These are phyloP conservation scores for Protostelium mycophagum DNA, from an alignment of 78 protist species.

Conservation along the genomic window DNA sequence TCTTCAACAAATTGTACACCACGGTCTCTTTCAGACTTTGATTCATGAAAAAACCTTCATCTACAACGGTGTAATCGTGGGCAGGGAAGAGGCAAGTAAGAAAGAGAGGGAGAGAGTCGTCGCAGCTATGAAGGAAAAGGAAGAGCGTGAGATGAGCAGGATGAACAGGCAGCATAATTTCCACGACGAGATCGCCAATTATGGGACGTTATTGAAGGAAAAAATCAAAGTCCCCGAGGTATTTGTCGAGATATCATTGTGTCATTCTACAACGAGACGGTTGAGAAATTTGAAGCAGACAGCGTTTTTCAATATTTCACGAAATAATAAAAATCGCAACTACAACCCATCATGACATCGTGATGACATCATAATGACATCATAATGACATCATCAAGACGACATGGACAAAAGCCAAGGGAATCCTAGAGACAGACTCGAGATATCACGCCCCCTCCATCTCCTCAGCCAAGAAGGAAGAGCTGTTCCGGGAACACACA, in stretches of 20 bases:
- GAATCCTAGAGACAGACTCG: neutral
- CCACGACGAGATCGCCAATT: neutral
- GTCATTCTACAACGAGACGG: too few species aligned
- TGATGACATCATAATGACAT: too few species aligned
- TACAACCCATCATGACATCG: too few species aligned
- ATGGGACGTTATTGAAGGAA: neutral
- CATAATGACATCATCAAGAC: neutral
- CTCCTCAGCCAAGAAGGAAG: neutral
- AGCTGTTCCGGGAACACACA: neutral
- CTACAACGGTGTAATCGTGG: too few species aligned
- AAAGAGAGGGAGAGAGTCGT: neutral
- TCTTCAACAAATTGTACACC: too few species aligned
- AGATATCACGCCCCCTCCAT: neutral
- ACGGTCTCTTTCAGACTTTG: too few species aligned
- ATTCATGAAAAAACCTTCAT: too few species aligned
- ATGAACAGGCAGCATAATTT: neutral
- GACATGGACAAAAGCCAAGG: neutral
- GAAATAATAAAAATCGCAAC: too few species aligned
- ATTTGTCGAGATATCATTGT: too few species aligned
- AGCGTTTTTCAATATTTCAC: too few species aligned
- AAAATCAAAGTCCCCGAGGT: neutral
- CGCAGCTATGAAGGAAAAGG: neutral
- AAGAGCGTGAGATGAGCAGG: neutral
- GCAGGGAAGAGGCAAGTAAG: neutral
- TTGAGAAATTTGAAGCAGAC: neutral